A percentile compares a stretch with the other conserved stretches of the same genome.
These are phyloP conservation scores for Epichloe scottii DNA, from an alignment of 2,329 filamentous ascomycete genomes.

Conservation along the genomic window DNA sequence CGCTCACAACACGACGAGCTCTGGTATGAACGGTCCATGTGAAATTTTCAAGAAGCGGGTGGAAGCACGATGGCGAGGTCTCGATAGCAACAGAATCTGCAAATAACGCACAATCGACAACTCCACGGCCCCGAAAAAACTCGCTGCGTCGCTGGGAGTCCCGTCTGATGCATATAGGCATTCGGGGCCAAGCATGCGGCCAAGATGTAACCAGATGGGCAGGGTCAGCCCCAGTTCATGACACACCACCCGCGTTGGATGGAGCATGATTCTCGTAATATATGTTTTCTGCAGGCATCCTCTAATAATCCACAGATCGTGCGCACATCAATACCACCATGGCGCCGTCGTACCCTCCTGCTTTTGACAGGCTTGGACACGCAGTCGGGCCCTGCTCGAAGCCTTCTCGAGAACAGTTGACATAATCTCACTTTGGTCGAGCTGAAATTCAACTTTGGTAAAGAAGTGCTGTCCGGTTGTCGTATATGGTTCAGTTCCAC, in stretches of 20 bases:
- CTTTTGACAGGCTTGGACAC: no score
- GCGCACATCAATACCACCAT: neutral
- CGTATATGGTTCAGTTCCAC: neutral
- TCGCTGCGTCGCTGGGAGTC: neutral
- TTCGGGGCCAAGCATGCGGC: constrained; percentile 2
- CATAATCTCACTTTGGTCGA: neutral
- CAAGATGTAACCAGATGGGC: constrained; percentile 3
- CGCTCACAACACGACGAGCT: neutral
- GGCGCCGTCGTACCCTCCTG: neutral
- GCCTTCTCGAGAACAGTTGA: neutral
- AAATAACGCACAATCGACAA: neutral
- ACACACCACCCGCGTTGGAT: neutral
- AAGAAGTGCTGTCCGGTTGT: neutral
- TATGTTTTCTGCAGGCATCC: neutral
- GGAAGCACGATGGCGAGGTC: neutral
- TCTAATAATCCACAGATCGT: neutral
- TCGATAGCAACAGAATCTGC: neutral
- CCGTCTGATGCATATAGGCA: neutral
- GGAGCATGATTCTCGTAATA: neutral
- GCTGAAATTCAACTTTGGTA: neutral
- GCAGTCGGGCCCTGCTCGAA: neutral
- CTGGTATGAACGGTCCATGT: neutral
- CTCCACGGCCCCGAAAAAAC: neutral
- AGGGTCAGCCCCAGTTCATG: neutral
- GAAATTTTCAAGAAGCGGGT: neutral